phyloP scores from a whole-genome alignment of 306 rosid species.

The Vigna trinervia region DNA sequence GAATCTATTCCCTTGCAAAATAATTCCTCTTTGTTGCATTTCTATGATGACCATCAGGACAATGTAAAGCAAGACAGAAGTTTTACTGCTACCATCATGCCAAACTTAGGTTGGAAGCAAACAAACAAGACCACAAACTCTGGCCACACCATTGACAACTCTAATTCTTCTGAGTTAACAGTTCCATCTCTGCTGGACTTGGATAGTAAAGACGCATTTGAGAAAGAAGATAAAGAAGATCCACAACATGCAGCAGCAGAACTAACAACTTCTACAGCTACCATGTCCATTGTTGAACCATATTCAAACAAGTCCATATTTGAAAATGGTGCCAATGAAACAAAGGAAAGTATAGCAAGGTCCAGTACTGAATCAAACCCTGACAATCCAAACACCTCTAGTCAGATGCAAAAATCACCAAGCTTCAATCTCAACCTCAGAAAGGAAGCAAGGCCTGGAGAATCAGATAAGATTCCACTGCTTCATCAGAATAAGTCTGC shows the following conservation, averaged over 20 bases:
- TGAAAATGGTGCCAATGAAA: conserved; percentile 51
- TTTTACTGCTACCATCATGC: conserved; percentile 36
- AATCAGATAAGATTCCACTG: conserved; percentile 68
- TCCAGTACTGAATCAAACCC: conserved; percentile 73
- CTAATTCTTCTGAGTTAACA: conserved; percentile 48
- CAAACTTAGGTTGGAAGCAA: conserved; percentile 43
- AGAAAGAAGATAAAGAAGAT: conserved; percentile 40
- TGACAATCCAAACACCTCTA: conserved; percentile 51
- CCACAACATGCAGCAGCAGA: conserved; percentile 45
- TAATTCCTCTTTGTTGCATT: conserved; percentile 37
- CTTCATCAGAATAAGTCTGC: conserved; percentile 54
- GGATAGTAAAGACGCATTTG: conserved; percentile 43
- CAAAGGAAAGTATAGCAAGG: conserved; percentile 62
- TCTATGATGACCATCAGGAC: conserved; percentile 35
- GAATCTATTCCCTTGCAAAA: conserved; percentile 38
- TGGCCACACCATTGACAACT: conserved; percentile 31
- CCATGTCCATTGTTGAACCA: conserved; percentile 33
- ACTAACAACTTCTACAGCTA: conserved; percentile 41
- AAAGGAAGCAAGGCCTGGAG: conserved; percentile 53
- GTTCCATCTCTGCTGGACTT: conserved; percentile 44
- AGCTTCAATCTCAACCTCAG: conserved; percentile 78
- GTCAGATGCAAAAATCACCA: conserved; percentile 75
- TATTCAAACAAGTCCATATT: conserved; percentile 33
- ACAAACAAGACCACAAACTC: conserved; percentile 32
- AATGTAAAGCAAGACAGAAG: conserved; percentile 19